Conservation (phyloP, 2,329 filamentous ascomycete species). For the Diplodia mutila region DNA sequence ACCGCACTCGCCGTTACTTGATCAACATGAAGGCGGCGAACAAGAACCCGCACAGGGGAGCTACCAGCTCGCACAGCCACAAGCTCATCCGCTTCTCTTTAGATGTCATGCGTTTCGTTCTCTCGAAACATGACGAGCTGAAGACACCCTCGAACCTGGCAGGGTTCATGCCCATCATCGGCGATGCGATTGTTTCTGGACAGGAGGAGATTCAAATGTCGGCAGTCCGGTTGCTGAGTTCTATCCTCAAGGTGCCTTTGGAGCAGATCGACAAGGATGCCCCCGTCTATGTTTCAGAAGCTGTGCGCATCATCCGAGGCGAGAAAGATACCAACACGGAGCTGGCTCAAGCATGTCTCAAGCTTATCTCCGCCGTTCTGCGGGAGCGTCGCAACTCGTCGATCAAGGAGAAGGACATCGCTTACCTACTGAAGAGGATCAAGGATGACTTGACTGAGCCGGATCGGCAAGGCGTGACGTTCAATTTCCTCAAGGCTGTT, state of each 20-base stretch:
- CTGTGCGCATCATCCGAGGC: slow-evolving; percentile 76
- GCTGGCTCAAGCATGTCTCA: slow-evolving; percentile 83
- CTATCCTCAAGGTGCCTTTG: slow-evolving; percentile 83
- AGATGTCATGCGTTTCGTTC: slow-evolving; percentile 80
- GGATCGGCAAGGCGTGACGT: slow-evolving; percentile 87
- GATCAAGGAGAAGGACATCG: slow-evolving; percentile 79
- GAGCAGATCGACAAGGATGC: slow-evolving; percentile 69
- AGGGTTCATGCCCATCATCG: slow-evolving; percentile 86
- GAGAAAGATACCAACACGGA: slow-evolving; percentile 81
- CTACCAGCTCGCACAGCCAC: slow-evolving; percentile 77
- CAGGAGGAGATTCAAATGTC: slow-evolving; percentile 94
- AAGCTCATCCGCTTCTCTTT: slow-evolving; percentile 88
- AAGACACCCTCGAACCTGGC: slow-evolving; percentile 77
- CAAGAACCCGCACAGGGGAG: slow-evolving; percentile 71
- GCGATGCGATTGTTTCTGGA: slow-evolving; percentile 79
- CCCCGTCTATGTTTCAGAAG: slow-evolving; percentile 82
- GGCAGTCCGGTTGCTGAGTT: slow-evolving; percentile 80
- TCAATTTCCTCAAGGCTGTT: slow-evolving; percentile 89
- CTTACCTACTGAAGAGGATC: slow-evolving; percentile 78
- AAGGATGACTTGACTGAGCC: slow-evolving; percentile 91
- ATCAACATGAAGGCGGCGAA: slow-evolving; percentile 76
- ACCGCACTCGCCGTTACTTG: slow-evolving; percentile 70
- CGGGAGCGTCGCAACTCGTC: slow-evolving; percentile 77
- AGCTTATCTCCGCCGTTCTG: slow-evolving; percentile 82
- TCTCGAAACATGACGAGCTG: slow-evolving; percentile 82